Evolutionary conservation across 208 protist species (phyloP), one percentile per base, ranked within the genome.

Genomic region (Lotmaria passim): DNA sequence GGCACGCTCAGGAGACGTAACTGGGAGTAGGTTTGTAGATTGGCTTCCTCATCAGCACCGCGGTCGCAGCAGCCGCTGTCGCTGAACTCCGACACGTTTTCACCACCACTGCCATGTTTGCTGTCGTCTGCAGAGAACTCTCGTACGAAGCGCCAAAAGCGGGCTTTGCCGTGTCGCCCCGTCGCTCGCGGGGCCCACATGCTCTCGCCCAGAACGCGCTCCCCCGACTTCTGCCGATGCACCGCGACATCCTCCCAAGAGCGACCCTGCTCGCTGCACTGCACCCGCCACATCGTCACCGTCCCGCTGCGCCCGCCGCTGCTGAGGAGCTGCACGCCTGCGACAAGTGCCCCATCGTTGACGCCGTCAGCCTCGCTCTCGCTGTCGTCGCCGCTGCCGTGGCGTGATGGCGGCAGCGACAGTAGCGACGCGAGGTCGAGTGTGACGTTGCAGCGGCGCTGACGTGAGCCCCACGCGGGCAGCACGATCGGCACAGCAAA

Each of bases 271-370:
- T 70, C 60, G 46, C 71, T 77, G 57, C 63, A 71, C 56, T 77
- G 62, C 41, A 77, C 71, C 24, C 46, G 36, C 71, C 71, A 77
- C 34, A n/a, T n/a, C 17, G 71, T 33, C 30, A 19, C 41, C 38
- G 34, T 30, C 1, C 63, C 71, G 7, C 12, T 33, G 4, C n/a
- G 34, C 2, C 71, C 71, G 14, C 71, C 71, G 23, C 46, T 47
- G 57, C 71, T 77, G 63, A 47, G 28, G 34, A 77, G 46, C 34
- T 71, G 71, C 62, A 77, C 51, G 57, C 71, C 71, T 0, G 56
- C 31, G 1, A 77, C 7, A 34, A 77, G 47, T 0, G n/a, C 57
- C 0, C 59, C 71, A 19, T 46, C 56, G 28, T 26, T n/a, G 28
- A 66, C 56, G 0, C 30, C 31, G 7, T 67, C 21, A 14, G n/a